Evolutionary conservation across 805 yeast species (phyloP), one percentile per base, ranked within the genome.

Genomic region (Metschnikowia kunwiensis): DNA sequence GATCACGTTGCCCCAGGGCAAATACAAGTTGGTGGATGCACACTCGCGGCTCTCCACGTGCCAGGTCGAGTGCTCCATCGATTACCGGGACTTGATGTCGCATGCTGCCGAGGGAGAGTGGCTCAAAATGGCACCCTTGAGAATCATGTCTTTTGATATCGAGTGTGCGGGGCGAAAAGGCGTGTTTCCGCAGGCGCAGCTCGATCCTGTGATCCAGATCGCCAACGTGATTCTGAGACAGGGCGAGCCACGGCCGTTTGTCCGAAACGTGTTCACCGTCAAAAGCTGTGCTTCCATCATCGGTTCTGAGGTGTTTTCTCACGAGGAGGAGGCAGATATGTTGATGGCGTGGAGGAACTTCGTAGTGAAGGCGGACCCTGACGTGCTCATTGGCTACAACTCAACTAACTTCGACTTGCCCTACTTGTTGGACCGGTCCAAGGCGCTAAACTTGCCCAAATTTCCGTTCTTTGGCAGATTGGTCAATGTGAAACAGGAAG

Each of bases 141-240:
- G 99, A 53, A 80, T 93, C 32, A 68, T 93, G 48, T 88, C 97
- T 8, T 91, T 93, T 59, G 99, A 93, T 71, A 93, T 93, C 43
- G 99, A 93, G 62, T 93, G 99, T 74, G 93, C 98, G 3, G 98
- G 98, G 29, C 78, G 99, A 61, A 84, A 86, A 47, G 98, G 98
- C 36, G 75, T 93, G 9, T 93, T 93, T 59, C 98, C 99, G 1
- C 98, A 93, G 55, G 82, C 99, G 1, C 84, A 84, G 43, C 74
- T 78, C 30, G 99, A 93, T 65, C 84, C 96, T 0, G 96, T 93
- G 7, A 93, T 93, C 55, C 98, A 94, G 62, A 94, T 93, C 45
- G 98, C 98, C 5, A 91, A 87, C 54, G 96, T 93, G 19, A 95
- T 91, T 2, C 82, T 86, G 51, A 69, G 77, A 34, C 80, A 82